Base-by-base conservation (phyloP, 805 yeast species). In the Schwanniomyces yamadae region DNA sequence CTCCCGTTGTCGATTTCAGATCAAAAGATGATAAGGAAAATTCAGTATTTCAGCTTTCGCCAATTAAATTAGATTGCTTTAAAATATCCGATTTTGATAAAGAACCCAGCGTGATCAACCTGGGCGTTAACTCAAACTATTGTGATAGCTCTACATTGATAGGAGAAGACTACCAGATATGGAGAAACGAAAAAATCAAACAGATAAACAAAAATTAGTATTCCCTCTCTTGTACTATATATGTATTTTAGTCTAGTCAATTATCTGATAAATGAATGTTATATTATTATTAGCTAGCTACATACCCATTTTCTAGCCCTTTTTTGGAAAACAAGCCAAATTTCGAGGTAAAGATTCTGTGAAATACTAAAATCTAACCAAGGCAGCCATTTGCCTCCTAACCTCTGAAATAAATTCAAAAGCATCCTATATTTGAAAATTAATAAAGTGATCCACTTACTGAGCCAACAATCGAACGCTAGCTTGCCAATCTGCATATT, bases 151-250 rank as follows among this genome's bases (percentile, higher is more conserved):
- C 71, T 2, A 63, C 70, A 2, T 50, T 65, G 13, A 50, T 63
- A 21, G 68, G 68, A 4, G 71, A 63, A 26, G 73, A 68, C 21
- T 68, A 65, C 42, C 57, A 57, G 37, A 47, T 41, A 6, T 68
- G 74, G 74, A 51, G 70, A 32, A 58, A 57, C 15, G 71, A 64
- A 37, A 49, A 55, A 32, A 62, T 68, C 28, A 49, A 39, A 27
- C 56, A 57, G 45, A 39, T 56, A 24, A 52, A 52, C 32, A 37
- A 40, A 27, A 19, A 18, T n/a, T 13, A 8, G 23, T 28, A 28
- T 4, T n/a, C 6, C n/a, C n/a, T n/a, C n/a, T n/a, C n/a, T n/a
- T n/a, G n/a, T n/a, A n/a, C n/a, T n/a, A n/a, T n/a, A 21, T 21
- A 10, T 21, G 23, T 21, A 21, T 21, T 21, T 21, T 21, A 8